phyloP scores from a whole-genome alignment of 148 eudicot species.

The Nyssa sinensis region DNA sequence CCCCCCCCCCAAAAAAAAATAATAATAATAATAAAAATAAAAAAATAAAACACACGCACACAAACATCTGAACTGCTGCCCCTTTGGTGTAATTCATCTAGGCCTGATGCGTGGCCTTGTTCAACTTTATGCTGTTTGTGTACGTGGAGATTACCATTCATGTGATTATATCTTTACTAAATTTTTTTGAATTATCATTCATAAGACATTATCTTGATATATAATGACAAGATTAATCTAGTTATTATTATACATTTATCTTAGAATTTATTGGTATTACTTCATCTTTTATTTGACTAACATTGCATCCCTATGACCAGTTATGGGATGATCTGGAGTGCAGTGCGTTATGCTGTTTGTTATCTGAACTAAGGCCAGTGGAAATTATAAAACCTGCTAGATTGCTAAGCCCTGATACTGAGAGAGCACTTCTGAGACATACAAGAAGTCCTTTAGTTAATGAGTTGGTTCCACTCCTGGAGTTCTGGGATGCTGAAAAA shows the following conservation, averaged over 20 bases:
- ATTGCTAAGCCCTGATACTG: constrained; percentile 74
- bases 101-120: not conserved
- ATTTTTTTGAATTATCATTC: not conserved
- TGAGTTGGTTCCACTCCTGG: constrained; percentile 71
- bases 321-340: constrained; percentile 86
- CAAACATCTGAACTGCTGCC: too few relatives aligned
- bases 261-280: not conserved
- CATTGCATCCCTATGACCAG: constrained; percentile 40
- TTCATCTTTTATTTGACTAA: constrained; percentile 11
- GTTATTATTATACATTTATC: not conserved
- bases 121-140: not conserved
- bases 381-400: constrained; percentile 90
- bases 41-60: too few relatives aligned
- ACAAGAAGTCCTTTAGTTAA: constrained; percentile 84
- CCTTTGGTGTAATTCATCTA: too few relatives aligned
- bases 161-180: not conserved
- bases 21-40: too few relatives aligned
- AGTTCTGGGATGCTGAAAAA: constrained; percentile 92
- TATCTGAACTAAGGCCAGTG: constrained; percentile 88
- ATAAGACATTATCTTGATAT: not conserved
- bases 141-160: not conserved
- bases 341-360: constrained; percentile 71
- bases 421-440: constrained; percentile 68
- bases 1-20: too few relatives aligned
- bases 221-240: not conserved